Evolutionary conservation across 768 basidiomycete species (phyloP).

Genomic region (Termitomyces titanicus): DNA sequence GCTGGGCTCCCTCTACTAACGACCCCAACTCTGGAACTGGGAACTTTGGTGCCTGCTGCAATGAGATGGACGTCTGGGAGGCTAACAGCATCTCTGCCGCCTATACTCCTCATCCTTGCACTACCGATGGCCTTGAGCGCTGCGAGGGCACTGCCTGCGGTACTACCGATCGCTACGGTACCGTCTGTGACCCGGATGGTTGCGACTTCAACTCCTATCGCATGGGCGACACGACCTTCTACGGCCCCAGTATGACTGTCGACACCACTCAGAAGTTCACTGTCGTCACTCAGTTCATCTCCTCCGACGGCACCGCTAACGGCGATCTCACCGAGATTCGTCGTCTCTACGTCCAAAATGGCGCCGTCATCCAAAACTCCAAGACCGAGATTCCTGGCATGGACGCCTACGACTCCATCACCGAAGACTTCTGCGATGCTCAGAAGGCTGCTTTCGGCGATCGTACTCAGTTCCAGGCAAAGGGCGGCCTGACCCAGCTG

Average conservation of each 20-base stretch:
- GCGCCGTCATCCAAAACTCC: slow-evolving; percentile 48
- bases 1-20: slow-evolving; percentile 34
- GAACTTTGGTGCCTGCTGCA: slow-evolving; percentile 46
- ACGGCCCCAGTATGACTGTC: slow-evolving; percentile 42
- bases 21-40: slow-evolving; percentile 46
- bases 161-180: slow-evolving; percentile 30
- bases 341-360: slow-evolving; percentile 51
- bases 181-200: slow-evolving; percentile 28
- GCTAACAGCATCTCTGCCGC: slow-evolving; percentile 49
- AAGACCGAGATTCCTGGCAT: slow-evolving; percentile 42
- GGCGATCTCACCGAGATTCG: slow-evolving; percentile 50
- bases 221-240: slow-evolving; percentile 44
- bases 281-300: slow-evolving; percentile 57
- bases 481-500: slow-evolving; percentile 37
- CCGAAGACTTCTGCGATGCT: slow-evolving; percentile 41
- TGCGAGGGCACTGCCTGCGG: slow-evolving; percentile 41
- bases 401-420: slow-evolving; percentile 40
- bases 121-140: slow-evolving; percentile 32
- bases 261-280: slow-evolving; percentile 50
- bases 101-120: slow-evolving; percentile 50
- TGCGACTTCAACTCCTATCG: slow-evolving; percentile 64
- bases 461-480: slow-evolving; percentile 37
- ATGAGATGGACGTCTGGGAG: slow-evolving; percentile 60
- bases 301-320: slow-evolving; percentile 38
- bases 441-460: slow-evolving; percentile 48